Conservation (phyloP, 495 filamentous ascomycete species). For the Lophium mytilinum region DNA sequence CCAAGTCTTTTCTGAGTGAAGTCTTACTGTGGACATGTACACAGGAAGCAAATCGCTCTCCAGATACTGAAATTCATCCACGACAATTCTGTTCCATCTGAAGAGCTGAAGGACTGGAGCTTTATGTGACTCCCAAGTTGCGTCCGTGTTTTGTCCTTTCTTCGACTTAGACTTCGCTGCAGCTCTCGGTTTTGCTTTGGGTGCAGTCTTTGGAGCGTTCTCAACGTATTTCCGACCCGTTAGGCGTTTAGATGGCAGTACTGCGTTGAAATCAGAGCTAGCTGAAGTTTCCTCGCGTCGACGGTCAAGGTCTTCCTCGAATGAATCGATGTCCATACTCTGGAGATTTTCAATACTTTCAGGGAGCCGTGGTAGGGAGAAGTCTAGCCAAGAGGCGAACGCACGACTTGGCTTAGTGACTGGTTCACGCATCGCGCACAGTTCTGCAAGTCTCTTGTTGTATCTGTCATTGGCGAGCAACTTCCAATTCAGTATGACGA, state of each 20-base stretch:
- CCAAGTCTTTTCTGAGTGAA: conserved; percentile 52
- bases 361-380: conserved; percentile 36
- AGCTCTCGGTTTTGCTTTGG: background rate
- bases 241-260: conserved; percentile 24
- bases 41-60: conserved; percentile 24
- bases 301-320: conserved; percentile 27
- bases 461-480: conserved; percentile 44
- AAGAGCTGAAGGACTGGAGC: conserved; percentile 49
- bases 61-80: conserved; percentile 62
- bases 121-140: conserved; percentile 17
- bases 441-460: conserved; percentile 40
- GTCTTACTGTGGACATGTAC: conserved; percentile 27
- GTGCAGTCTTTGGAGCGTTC: conserved; percentile 1
- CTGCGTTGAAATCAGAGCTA: conserved; percentile 15
- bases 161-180: background rate
- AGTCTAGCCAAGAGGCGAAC: conserved; percentile 49
- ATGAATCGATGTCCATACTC: conserved; percentile 20
- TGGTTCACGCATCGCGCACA: conserved; percentile 45
- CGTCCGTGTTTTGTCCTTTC: background rate
- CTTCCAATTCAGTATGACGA: conserved; percentile 48
- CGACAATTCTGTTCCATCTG: conserved; percentile 52
- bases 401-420: conserved; percentile 34
- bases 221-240: conserved; percentile 23
- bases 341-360: conserved; percentile 36
- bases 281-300: conserved; percentile 24